These are phyloP conservation scores for Lentinula detonsa DNA, from an alignment of 768 basidiomycete species.

Conservation along the genomic window DNA sequence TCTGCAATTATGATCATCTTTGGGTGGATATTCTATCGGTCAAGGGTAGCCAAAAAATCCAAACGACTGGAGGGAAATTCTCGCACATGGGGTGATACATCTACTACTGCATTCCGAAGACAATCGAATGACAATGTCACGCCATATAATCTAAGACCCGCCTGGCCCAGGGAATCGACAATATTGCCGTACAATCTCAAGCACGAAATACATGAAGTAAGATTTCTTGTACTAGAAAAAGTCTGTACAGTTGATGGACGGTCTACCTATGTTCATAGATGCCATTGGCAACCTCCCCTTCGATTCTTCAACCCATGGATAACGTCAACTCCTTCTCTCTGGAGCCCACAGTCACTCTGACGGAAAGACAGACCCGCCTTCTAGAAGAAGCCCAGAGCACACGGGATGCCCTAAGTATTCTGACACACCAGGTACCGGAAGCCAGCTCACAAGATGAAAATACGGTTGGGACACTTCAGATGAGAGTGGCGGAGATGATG, in stretches of 20 bases:
- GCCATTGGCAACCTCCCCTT: not conserved
- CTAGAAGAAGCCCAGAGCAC: not conserved
- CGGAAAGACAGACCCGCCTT: not conserved
- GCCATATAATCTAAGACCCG: not conserved
- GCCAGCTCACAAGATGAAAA: not conserved
- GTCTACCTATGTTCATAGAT: not conserved
- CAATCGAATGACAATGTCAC: not conserved
- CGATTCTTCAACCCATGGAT: not conserved
- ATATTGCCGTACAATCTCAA: not conserved
- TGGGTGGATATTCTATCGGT: not conserved
- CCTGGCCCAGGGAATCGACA: not conserved
- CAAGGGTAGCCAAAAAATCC: not conserved
- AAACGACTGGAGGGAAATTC: not conserved
- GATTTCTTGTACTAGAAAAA: not conserved
- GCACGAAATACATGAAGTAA: not conserved
- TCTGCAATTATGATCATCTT: not conserved
- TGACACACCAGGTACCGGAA: not conserved
- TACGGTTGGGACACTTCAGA: not conserved
- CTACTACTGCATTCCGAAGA: not conserved
- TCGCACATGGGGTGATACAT: not conserved
- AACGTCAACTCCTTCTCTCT: not conserved
- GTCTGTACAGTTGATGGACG: too few relatives aligned
- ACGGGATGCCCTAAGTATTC: not conserved
- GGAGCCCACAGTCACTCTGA: not conserved
- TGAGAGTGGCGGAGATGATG: constrained; percentile 21